These are phyloP conservation scores for Gypsophila paniculata DNA, from an alignment of 179 eudicot genomes.

Conservation along the genomic window DNA sequence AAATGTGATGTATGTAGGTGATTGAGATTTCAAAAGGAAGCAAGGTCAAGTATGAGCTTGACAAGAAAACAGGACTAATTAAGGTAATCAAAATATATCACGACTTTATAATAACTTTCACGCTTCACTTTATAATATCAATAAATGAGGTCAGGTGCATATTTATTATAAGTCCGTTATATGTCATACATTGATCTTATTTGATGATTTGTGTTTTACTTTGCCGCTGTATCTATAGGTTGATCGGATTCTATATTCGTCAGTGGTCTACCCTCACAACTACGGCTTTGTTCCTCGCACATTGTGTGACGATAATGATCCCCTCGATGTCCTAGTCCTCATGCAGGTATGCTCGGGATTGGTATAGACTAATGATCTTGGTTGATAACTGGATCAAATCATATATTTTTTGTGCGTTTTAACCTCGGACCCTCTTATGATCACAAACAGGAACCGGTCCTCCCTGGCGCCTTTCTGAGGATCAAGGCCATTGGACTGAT, in stretches of 20 bases:
- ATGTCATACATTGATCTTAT: no score
- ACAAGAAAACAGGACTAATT: slow-evolving; percentile 80
- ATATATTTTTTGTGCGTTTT: neutral
- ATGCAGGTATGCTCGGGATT: slow-evolving; percentile 53
- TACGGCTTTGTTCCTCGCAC: slow-evolving; percentile 88
- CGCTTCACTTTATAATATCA: no score
- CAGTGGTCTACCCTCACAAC: slow-evolving; percentile 90
- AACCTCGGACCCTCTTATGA: neutral
- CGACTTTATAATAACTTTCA: no score
- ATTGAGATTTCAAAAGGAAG: slow-evolving; percentile 83
- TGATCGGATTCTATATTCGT: slow-evolving; percentile 78
- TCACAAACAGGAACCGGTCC: slow-evolving; percentile 57
- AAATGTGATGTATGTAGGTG: slow-evolving; percentile 38
- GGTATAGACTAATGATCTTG: no score
- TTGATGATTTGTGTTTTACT: neutral
- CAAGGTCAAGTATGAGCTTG: slow-evolving; percentile 83
- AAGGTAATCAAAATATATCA: slow-evolving; percentile 37
- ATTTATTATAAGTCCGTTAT: no score
- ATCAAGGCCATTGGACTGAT: slow-evolving; percentile 66
- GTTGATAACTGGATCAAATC: no score
- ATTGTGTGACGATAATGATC: slow-evolving; percentile 85
- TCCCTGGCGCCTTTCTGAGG: slow-evolving; percentile 78
- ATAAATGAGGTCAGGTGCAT: no score
- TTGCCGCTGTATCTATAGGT: slow-evolving; percentile 38
- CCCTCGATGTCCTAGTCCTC: slow-evolving; percentile 79